Percentiles rank a stretch among this genome's conserved stretches.
These are phyloP conservation scores for Yarrowia bubula DNA, from an alignment of 805 yeast genomes.

Conservation along the genomic window DNA sequence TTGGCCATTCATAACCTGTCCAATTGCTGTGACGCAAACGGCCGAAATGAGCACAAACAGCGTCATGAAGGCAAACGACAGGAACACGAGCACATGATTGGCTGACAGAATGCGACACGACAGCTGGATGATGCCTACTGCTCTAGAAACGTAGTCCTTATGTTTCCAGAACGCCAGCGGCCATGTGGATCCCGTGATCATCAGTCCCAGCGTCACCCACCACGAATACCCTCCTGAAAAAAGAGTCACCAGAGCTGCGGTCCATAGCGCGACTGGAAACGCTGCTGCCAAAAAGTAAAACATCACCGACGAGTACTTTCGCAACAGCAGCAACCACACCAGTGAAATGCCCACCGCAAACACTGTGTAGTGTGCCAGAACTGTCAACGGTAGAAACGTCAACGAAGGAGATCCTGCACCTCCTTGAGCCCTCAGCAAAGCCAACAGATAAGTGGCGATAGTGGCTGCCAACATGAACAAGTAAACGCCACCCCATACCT, in stretches of 20 bases:
- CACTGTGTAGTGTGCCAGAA: slow-evolving; percentile 33
- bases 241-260: not conserved
- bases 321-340: slow-evolving; percentile 37
- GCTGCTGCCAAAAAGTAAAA: slow-evolving; percentile 19
- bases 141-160: slow-evolving; percentile 35
- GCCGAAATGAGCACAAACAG: slow-evolving; percentile 38
- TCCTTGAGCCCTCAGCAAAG: slow-evolving; percentile 36
- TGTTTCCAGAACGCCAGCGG: slow-evolving; percentile 34
- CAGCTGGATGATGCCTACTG: slow-evolving; percentile 41
- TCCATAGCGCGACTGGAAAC: slow-evolving; percentile 12
- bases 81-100: slow-evolving; percentile 37
- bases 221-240: slow-evolving; percentile 2
- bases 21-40: slow-evolving; percentile 37
- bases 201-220: slow-evolving; percentile 31
- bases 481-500: slow-evolving; percentile 36
- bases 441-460: slow-evolving; percentile 37
- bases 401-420: not conserved
- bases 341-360: slow-evolving; percentile 34
- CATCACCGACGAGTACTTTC: slow-evolving; percentile 33
- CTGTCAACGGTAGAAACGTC: slow-evolving; percentile 16
- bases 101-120: slow-evolving; percentile 40
- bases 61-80: slow-evolving; percentile 37
- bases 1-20: slow-evolving; percentile 1
- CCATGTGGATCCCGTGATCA: slow-evolving; percentile 36
- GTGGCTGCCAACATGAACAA: slow-evolving; percentile 34